phyloP scores from a whole-genome alignment of 225 moss, liverwort and hornwort species.

The Antitrichia curtipendula region DNA sequence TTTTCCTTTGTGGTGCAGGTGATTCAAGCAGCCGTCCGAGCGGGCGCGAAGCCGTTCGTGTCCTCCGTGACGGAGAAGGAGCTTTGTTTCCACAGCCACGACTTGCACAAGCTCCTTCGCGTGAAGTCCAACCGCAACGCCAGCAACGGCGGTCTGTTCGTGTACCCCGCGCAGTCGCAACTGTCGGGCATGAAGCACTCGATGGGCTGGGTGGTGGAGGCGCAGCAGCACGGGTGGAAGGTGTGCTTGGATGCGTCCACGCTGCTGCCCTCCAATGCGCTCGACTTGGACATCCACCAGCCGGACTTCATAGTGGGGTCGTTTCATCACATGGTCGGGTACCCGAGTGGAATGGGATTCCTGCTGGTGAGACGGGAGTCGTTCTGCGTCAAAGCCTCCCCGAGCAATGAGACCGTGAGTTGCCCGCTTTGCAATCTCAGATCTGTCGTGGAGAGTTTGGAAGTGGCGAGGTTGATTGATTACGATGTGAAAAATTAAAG shows the following conservation, averaged over 20 bases:
- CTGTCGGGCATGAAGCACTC: conserved; percentile 40
- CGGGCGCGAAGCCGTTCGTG: conserved; percentile 44
- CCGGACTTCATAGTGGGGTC: conserved; percentile 75
- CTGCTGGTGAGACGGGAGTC: conserved; percentile 49
- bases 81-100: conserved; percentile 36
- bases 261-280: conserved; percentile 31
- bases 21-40: conserved; percentile 31
- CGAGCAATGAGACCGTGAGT: conserved; percentile 4
- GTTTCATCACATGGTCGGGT: conserved; percentile 65
- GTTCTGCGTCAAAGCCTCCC: conserved; percentile 32
- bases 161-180: conserved; percentile 36
- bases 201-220: conserved; percentile 37
- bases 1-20: background rate
- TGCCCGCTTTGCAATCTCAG: background rate
- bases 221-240: conserved; percentile 42
- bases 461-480: background rate
- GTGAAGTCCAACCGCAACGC: conserved; percentile 16
- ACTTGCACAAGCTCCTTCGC: conserved; percentile 45
- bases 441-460: background rate
- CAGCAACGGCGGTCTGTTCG: conserved; percentile 30
- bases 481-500: background rate
- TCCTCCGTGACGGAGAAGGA: conserved; percentile 48
- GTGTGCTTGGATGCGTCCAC: conserved; percentile 46
- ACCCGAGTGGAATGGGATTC: conserved; percentile 76
- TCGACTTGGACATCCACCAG: conserved; percentile 52